phyloP scores from a whole-genome alignment of 2,329 filamentous ascomycete species.

The Pochonia chlamydosporia region DNA sequence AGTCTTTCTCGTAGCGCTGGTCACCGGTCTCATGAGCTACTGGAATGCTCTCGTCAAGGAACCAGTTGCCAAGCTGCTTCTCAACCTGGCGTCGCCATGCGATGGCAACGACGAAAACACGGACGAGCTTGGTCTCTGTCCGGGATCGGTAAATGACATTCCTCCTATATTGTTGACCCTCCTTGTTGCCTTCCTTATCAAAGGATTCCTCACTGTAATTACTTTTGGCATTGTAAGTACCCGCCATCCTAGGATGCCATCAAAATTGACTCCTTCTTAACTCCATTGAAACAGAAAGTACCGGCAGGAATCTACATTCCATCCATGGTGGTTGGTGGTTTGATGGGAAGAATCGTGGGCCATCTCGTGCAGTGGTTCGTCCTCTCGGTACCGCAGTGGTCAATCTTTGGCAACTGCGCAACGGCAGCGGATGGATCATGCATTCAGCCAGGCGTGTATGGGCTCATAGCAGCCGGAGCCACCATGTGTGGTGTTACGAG shows the following conservation, averaged over 20 bases:
- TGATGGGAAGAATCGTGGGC: constrained; percentile 83
- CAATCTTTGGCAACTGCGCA: constrained; percentile 70
- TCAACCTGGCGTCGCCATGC: constrained; percentile 87
- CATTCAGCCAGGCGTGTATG: constrained; percentile 95
- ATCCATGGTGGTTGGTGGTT: constrained; percentile 94
- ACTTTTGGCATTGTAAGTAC: constrained; percentile 77
- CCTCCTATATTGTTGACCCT: constrained; percentile 67
- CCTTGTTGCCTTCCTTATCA: constrained; percentile 77
- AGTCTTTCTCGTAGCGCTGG: constrained; percentile 77
- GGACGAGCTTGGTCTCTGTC: constrained; percentile 72
- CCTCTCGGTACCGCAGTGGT: constrained; percentile 63
- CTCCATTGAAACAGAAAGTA: constrained; percentile 57
- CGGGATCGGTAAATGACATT: constrained; percentile 67
- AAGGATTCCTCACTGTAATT: constrained; percentile 79
- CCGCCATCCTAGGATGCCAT: neutral
- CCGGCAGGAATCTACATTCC: constrained; percentile 97
- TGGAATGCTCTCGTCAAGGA: constrained; percentile 91
- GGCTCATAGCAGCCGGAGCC: constrained; percentile 86
- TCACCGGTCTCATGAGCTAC: constrained; percentile 82
- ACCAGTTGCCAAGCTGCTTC: constrained; percentile 82
- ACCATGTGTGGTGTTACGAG: constrained; percentile 98
- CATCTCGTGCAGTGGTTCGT: constrained; percentile 80
- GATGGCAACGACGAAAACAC: constrained; percentile 59
- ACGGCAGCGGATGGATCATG: constrained; percentile 69
- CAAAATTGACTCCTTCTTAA: constrained; percentile 10